Conservation (phyloP, 139 green algal species). For the Pleodorina starrii region DNA sequence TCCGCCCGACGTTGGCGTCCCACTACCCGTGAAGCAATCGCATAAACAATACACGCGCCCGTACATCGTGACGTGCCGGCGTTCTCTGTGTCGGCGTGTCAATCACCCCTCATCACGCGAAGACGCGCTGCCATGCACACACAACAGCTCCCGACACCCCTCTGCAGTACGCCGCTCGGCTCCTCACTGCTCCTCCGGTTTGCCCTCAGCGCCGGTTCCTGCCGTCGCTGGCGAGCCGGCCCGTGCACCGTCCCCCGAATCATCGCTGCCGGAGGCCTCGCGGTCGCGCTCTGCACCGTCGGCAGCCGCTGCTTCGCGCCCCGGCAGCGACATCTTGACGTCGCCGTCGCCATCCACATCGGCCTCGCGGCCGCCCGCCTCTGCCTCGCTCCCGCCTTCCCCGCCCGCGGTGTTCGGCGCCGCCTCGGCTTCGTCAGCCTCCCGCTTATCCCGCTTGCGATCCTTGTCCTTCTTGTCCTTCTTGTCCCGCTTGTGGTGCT, state of each 20-base stretch:
- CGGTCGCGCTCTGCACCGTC: background rate
- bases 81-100: too few relatives aligned
- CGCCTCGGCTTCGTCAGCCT: slow-evolving; percentile 22
- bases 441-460: background rate
- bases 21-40: too few relatives aligned
- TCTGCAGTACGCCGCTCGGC: too few relatives aligned
- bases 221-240: background rate
- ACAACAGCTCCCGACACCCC: too few relatives aligned
- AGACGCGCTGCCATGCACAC: too few relatives aligned
- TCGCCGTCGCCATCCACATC: background rate
- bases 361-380: background rate
- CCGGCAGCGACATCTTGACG: background rate
- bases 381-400: background rate
- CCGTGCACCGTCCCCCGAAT: background rate
- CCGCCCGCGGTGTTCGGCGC: background rate
- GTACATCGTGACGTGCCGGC: too few relatives aligned
- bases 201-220: background rate
- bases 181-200: background rate
- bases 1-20: too few relatives aligned
- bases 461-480: slow-evolving; percentile 29
- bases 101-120: too few relatives aligned
- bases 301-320: background rate
- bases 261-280: background rate
- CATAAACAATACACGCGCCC: too few relatives aligned
- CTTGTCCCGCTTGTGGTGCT: slow-evolving; percentile 47